Evolutionary conservation across 306 rosid genomes (phyloP), one percentile per base, ranked within the genome.

Genomic region (Arachis stenosperma): DNA sequence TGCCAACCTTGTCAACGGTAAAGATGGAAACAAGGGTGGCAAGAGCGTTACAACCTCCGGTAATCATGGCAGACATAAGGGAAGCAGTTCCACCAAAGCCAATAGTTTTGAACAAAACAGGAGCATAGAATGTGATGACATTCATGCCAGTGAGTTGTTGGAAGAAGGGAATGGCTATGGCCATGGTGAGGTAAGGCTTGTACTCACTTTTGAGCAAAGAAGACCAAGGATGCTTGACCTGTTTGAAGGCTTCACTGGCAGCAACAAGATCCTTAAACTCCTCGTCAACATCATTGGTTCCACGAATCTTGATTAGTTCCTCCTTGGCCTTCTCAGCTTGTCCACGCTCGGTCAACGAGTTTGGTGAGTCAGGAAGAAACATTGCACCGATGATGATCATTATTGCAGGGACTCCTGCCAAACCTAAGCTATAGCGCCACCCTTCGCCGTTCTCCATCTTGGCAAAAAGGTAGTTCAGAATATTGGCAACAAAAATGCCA

Each of bases 291-390:
- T 85, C 27, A 0, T 8, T 0, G 0, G 79, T 46, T 0, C 85
- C 86, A 0, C 86, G 80, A 14, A 88, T 69, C 12, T 63, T 58
- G 1, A 62, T 42, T 2, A 88, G 75, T 9, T 79, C 82, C 0
- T 50, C 9, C 41, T 75, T 81, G 33, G 93, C 90, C 56, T 81
- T 57, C 0, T 75, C 76, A 0, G n/a, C 11, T 6, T 47, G 68
- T 15, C 69, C 76, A 0, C 90, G 85, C 66, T 86, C 87, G 6
- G 84, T 76, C 55, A 88, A 33, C 0, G 93, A 86, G 79, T 78
- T 88, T 0, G 92, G 92, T 0, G 92, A 74, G 7, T 88, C 87
- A 0, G 87, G 81, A 6, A 88, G 87, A 6, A 74, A 69, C 0
- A 86, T 2, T 2, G 87, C 65, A 2, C 90, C 90, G 0, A 84